phyloP scores from a whole-genome alignment of 345 rosid species.

The Trapa bicornis region DNA sequence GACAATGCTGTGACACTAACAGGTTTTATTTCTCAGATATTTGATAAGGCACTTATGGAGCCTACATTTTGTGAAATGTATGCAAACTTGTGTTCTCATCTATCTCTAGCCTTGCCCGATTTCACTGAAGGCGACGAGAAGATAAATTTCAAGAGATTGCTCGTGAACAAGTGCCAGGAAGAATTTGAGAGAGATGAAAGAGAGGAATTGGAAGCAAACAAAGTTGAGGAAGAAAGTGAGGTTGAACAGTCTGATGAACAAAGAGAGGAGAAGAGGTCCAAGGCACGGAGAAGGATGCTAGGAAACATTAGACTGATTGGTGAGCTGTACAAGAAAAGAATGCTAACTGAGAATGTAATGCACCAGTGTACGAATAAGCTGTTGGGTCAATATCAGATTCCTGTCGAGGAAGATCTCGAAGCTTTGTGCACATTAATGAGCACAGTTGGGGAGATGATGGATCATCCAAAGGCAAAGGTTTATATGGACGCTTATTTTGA shows the following conservation, averaged over 20 bases:
- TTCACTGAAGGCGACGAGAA: conserved; percentile 58
- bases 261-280: conserved; percentile 76
- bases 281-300: conserved; percentile 83
- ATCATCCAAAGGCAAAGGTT: conserved; percentile 53
- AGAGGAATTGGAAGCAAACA: conserved; percentile 88
- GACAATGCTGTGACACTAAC: conserved; percentile 63
- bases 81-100: conserved; percentile 63
- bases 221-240: conserved; percentile 73
- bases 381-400: conserved; percentile 61
- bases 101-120: conserved; percentile 64
- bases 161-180: conserved; percentile 89
- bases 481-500: conserved; percentile 74
- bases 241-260: conserved; percentile 59
- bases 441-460: conserved; percentile 87
- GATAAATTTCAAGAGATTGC: conserved; percentile 73
- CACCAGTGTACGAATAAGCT: conserved; percentile 67
- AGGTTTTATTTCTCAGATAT: conserved; percentile 81
- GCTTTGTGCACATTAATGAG: conserved; percentile 88
- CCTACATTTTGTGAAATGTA: conserved; percentile 99
- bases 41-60: conserved; percentile 95
- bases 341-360: conserved; percentile 94
- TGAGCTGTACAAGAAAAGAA: conserved; percentile 80
- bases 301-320: conserved; percentile 97
- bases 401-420: conserved; percentile 89
- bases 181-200: conserved; percentile 91